Base-by-base conservation (phyloP, 768 basidiomycete species). In the Naganishia onofrii region DNA sequence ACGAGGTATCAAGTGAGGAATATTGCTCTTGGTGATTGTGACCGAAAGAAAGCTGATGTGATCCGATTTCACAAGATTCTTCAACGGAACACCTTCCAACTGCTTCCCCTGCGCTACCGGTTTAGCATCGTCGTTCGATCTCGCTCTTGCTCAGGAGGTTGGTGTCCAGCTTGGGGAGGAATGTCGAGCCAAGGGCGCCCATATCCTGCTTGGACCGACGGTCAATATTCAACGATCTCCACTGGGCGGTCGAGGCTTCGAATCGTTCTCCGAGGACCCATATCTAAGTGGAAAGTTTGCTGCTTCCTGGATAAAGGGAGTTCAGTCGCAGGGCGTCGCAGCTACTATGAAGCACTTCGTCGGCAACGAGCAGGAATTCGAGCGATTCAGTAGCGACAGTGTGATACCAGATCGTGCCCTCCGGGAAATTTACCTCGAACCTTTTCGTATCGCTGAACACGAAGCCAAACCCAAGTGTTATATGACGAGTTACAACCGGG, bases 251-350 rank as follows among this genome's bases (percentile, higher is more conserved):
- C 68, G 79, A 64, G 81, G 76, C 0, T 90, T 90, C 75, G 89
- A 90, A 77, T 88, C 87, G 1, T 89, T 88, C 79, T 87, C 87
- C 2, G 88, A 89, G 76, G 88, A 89, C 77, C 88, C 88, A 31
- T 84, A 86, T 75, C 81, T 89, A 10, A 89, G 87, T 34, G 88
- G 80, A 9, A 85, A 82, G 13, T 81, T 89, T 77, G 84, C 88
- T 2, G 86, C 87, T 38, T 85, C 88, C 2, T 90, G 88, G 77
- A 84, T 90, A 28, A 85, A 87, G 46, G 89, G 89, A 19, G 79
- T 90, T 10, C 89, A 90, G 75, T 83, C 83, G 4, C 81, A 87
- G 67, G 87, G 87, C n/a, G 87, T 90, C 28, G 84, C 87, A 52
- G 87, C 89, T 0, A 85, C 87, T 15, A 89, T 90, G 78, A 90